Conservation (phyloP, 2,329 filamentous ascomycete genomes). For the Fusarium incarnatum region DNA sequence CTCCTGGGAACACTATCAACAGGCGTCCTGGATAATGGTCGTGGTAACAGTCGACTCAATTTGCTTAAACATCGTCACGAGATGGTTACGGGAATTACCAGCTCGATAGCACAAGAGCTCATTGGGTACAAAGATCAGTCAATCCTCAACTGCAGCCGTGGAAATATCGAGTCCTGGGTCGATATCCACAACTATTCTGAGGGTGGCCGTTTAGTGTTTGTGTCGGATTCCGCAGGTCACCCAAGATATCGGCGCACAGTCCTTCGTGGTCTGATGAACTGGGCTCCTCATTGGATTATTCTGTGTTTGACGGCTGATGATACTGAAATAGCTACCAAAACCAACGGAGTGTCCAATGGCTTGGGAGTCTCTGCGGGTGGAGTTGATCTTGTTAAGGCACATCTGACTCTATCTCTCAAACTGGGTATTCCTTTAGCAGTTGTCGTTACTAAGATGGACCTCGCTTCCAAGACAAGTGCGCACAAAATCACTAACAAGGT, state of each 20-base stretch:
- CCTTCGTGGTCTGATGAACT: slow-evolving; percentile 89
- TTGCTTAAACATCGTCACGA: slow-evolving; percentile 94
- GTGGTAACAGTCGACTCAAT: slow-evolving; percentile 88
- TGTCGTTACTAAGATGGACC: slow-evolving; percentile 89
- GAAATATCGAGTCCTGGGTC: slow-evolving; percentile 91
- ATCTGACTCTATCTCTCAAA: slow-evolving; percentile 87
- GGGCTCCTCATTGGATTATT: slow-evolving; percentile 94
- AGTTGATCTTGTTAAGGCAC: slow-evolving; percentile 79
- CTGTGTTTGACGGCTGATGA: slow-evolving; percentile 88
- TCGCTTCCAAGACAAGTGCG: slow-evolving; percentile 79
- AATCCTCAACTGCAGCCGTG: slow-evolving; percentile 86
- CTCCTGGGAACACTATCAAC: slow-evolving; percentile 89
- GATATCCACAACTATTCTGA: slow-evolving; percentile 88
- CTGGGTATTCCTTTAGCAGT: slow-evolving; percentile 82
- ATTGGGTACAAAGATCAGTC: slow-evolving; percentile 77
- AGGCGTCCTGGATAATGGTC: slow-evolving; percentile 88
- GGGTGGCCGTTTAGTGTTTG: slow-evolving; percentile 81
- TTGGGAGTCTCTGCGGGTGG: slow-evolving; percentile 65
- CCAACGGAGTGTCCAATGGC: slow-evolving; percentile 54
- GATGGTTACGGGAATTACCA: slow-evolving; percentile 90
- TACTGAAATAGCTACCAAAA: slow-evolving; percentile 57
- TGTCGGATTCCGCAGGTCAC: slow-evolving; percentile 93
- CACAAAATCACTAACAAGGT: slow-evolving; percentile 78
- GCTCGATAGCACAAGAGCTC: slow-evolving; percentile 92
- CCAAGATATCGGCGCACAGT: slow-evolving; percentile 90